phyloP scores from a whole-genome alignment of 2,329 filamentous ascomycete species.

The Penicillium sp. region DNA sequence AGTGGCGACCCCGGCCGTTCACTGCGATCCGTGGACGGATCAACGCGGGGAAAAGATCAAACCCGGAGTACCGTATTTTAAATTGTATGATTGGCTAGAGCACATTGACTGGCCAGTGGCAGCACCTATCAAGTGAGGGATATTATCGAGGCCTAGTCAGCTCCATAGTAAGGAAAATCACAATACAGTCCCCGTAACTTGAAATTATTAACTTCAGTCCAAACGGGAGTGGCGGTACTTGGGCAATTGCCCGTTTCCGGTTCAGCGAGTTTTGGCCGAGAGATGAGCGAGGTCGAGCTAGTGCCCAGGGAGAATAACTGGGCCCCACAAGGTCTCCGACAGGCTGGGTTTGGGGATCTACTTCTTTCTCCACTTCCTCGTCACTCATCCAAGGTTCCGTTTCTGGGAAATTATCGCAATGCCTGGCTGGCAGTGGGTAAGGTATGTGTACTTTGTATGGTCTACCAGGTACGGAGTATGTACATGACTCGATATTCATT shows the following conservation, averaged over 20 bases:
- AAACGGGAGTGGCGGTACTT: neutral
- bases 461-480: too few species aligned
- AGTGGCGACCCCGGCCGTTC: conserved; percentile 5
- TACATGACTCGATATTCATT: too few species aligned
- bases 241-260: neutral
- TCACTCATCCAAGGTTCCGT: too few species aligned
- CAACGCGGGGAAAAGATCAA: neutral
- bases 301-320: neutral
- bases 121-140: neutral
- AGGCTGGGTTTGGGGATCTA: conserved; percentile 2
- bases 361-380: neutral
- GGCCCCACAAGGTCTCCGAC: conserved; percentile 5
- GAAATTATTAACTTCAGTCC: neutral
- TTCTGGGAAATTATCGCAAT: too few species aligned
- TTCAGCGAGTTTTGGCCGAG: conserved; percentile 25
- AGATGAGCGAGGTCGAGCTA: conserved; percentile 20
- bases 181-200: neutral
- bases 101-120: too few species aligned
- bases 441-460: too few species aligned
- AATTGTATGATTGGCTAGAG: neutral
- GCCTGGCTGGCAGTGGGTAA: too few species aligned
- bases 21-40: neutral
- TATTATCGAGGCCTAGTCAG: neutral
- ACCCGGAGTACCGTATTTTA: neutral
- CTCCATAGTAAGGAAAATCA: neutral